Base-by-base conservation (phyloP, 164 flowering plant species). In the Vitis vinifera region DNA sequence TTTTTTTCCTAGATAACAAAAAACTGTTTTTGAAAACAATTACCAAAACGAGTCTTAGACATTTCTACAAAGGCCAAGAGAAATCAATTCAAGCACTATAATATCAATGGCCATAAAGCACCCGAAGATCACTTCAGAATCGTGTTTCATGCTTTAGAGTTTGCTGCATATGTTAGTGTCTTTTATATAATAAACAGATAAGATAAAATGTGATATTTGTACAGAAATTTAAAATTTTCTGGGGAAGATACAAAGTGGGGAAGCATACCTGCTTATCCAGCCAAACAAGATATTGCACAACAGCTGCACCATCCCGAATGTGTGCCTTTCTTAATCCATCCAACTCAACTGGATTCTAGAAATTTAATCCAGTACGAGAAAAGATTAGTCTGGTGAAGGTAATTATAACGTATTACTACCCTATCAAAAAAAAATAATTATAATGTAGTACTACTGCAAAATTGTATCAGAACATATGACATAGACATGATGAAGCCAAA, bases 251-350 rank as follows among this genome's bases (percentile, higher is more conserved):
- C 7, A 37, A 37, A 37, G 4, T 37, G 7, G 23, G 23, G 23
- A 23, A 23, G 48, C 10, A 3, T 75, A 92, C 99, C 94, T 93
- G 89, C 77, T 80, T 82, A 80, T 95, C 99, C 74, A 93, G 86
- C 98, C 99, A 95, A 60, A 75, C 88, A 80, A 93, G 88, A 81
- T 83, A 95, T 70, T 95, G 97, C 75, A 95, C 99, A 71, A 95
- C 93, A 71, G 99, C 97, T 66, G 97, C 98, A 68, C 99, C 99
- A 84, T 95, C 99, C 55, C 98, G 90, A 55, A 95, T 71, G 62
- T 95, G 99, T 19, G 93, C 89, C 31, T 89, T 89, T 73, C 84
- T 93, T 70, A 91, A 71, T 27, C 99, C 98, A 29, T 95, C 92
- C 84, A 93, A 78, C 83, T 95, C 99, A 77, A 84, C 92, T 47